Percentiles rank a stretch among this genome's conserved stretches.
Conservation (phyloP, 768 basidiomycete species). For the Psilocybe cubensis region DNA sequence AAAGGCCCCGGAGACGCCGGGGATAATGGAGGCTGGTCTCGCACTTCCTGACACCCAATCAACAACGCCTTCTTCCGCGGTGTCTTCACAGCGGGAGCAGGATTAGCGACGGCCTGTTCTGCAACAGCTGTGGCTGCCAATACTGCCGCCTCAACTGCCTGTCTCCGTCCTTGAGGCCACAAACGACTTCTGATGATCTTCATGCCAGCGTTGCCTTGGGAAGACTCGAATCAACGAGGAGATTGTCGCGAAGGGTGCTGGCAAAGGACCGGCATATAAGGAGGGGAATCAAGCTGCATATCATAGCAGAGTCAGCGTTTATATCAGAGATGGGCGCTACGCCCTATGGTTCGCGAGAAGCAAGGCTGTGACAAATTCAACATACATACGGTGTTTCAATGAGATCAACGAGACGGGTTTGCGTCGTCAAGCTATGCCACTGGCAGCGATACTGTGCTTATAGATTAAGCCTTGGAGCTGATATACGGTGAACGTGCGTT, state of each 20-base stretch:
- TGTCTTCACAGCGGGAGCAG: constrained; percentile 5
- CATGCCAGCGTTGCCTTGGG: background rate
- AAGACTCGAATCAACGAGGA: background rate
- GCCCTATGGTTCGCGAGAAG: too few species aligned
- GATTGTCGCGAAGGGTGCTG: background rate
- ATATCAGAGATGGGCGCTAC: background rate
- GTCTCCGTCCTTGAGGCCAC: background rate
- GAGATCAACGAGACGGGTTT: background rate
- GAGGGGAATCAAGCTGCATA: background rate
- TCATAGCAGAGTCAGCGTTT: background rate
- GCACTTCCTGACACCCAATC: constrained; percentile 38
- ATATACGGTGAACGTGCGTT: background rate
- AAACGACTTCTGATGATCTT: constrained; percentile 13
- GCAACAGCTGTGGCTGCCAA: background rate
- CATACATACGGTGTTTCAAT: background rate
- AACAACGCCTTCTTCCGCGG: constrained; percentile 36
- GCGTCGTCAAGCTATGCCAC: background rate
- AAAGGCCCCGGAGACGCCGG: background rate
- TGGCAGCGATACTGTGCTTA: background rate
- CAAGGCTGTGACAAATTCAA: background rate
- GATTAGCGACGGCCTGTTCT: background rate
- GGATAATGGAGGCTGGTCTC: constrained; percentile 7
- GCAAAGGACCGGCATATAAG: background rate
- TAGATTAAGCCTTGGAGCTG: background rate
- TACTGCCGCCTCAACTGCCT: background rate